These are phyloP conservation scores for Ceriops decandra DNA, from an alignment of 345 rosid species.

Conservation along the genomic window DNA sequence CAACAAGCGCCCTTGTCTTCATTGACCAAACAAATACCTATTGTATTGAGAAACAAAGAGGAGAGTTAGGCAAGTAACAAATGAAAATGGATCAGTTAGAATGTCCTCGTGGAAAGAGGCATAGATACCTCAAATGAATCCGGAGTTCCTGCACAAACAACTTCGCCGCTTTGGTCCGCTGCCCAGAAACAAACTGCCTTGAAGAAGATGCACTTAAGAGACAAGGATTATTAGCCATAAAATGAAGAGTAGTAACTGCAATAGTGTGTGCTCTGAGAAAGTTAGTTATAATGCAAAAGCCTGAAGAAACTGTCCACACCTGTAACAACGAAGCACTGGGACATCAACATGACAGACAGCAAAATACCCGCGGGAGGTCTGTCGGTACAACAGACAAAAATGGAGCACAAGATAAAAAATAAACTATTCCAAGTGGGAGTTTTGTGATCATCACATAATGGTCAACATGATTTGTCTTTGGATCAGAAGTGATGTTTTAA, in stretches of 20 bases:
- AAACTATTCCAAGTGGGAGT: no score
- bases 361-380: neutral
- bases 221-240: conserved; percentile 83
- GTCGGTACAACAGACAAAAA: no score
- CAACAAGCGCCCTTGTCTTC: conserved; percentile 87
- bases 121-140: conserved; percentile 84
- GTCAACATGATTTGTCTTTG: no score
- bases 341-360: conserved; percentile 4
- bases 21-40: conserved; percentile 98
- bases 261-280: conserved; percentile 90
- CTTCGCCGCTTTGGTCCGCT: conserved; percentile 51
- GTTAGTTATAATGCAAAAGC: conserved; percentile 93
- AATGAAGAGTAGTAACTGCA: conserved; percentile 95
- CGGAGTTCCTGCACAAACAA: conserved; percentile 92
- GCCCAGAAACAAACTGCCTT: conserved; percentile 90
- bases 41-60: conserved; percentile 6
- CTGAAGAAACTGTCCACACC: conserved; percentile 92
- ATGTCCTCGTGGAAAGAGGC: neutral
- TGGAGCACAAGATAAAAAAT: no score
- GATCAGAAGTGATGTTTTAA: no score
- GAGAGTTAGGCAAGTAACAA: conserved; percentile 10
- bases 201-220: conserved; percentile 90
- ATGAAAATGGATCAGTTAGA: neutral
- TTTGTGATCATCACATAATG: no score
- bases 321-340: conserved; percentile 29